Conservation (phyloP, 257 asterid genomes). For the Henckelia pumila region DNA sequence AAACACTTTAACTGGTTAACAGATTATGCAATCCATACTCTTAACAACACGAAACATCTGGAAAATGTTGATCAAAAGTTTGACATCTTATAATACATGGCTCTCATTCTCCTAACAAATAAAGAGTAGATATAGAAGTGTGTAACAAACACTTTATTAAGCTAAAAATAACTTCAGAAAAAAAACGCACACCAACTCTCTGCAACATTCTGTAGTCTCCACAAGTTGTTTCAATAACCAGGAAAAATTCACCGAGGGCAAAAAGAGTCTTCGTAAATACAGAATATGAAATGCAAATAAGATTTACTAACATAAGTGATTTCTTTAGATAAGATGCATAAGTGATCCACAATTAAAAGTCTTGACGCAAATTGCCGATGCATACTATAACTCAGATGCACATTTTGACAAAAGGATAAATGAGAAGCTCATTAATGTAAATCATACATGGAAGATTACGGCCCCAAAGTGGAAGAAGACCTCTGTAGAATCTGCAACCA, state of each 20-base stretch:
- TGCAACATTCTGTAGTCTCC: constrained; percentile 2
- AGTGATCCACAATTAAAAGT: neutral
- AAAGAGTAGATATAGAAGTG: neutral
- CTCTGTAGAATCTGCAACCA: constrained; percentile 61
- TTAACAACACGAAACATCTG: constrained; percentile 2
- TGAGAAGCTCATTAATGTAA: constrained; percentile 14
- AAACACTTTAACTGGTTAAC: neutral
- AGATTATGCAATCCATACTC: constrained; percentile 1
- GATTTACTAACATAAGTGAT: neutral
- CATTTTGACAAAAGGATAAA: constrained; percentile 7
- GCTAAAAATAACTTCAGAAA: too few relatives aligned
- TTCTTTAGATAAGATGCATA: neutral
- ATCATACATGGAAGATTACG: constrained; percentile 76
- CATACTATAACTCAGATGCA: constrained; percentile 2
- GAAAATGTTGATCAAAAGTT: constrained; percentile 6
- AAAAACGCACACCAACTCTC: neutral
- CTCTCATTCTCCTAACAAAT: constrained; percentile 6
- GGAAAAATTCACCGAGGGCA: neutral
- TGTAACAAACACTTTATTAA: neutral
- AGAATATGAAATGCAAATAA: constrained; percentile 5
- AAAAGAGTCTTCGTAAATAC: neutral
- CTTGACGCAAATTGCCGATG: neutral
- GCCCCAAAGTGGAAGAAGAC: constrained; percentile 78
- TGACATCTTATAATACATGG: constrained; percentile 7
- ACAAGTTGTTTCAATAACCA: neutral